These are phyloP conservation scores for Prunus mongolica DNA, from an alignment of 306 rosid species.

Conservation along the genomic window DNA sequence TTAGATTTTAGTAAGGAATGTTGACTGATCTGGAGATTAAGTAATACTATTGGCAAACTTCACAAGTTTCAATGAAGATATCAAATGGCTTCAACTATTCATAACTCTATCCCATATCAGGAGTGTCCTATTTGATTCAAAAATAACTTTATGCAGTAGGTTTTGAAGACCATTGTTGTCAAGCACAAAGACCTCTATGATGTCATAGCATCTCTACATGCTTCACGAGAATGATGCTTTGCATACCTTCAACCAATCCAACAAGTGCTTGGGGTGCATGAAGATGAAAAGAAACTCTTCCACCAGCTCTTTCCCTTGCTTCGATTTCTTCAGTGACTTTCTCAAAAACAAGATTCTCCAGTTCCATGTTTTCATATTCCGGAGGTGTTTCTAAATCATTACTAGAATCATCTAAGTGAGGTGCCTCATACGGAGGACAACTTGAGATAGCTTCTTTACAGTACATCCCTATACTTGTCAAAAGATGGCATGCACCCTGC, in stretches of 20 bases:
- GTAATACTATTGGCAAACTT: not conserved
- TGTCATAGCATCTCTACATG: not conserved
- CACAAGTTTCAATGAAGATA: not conserved
- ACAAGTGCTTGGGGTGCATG: conserved; percentile 71
- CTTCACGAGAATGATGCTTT: not conserved
- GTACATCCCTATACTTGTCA: conserved; percentile 69
- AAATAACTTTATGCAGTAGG: not conserved
- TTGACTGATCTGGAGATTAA: not conserved
- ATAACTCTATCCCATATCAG: not conserved
- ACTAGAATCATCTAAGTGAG: conserved; percentile 62
- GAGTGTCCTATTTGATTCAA: conserved; percentile 7
- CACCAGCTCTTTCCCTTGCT: conserved; percentile 72
- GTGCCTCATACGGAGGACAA: conserved; percentile 56
- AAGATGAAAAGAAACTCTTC: conserved; percentile 72
- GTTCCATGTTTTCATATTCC: conserved; percentile 88
- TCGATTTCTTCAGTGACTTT: conserved; percentile 87
- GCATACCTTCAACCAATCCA: conserved; percentile 75
- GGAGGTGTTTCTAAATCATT: conserved; percentile 67
- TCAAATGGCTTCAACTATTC: not conserved
- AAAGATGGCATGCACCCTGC: conserved; percentile 86
- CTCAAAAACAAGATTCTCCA: conserved; percentile 79
- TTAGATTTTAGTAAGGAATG: not conserved
- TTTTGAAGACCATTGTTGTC: not conserved
- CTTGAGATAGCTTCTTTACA: conserved; percentile 67
- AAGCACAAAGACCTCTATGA: not conserved